A percentile compares a stretch with the other conserved stretches of the same genome.
Evolutionary conservation across 2,329 filamentous ascomycete genomes (phyloP).

Genomic region (Fusarium armeniacum): DNA sequence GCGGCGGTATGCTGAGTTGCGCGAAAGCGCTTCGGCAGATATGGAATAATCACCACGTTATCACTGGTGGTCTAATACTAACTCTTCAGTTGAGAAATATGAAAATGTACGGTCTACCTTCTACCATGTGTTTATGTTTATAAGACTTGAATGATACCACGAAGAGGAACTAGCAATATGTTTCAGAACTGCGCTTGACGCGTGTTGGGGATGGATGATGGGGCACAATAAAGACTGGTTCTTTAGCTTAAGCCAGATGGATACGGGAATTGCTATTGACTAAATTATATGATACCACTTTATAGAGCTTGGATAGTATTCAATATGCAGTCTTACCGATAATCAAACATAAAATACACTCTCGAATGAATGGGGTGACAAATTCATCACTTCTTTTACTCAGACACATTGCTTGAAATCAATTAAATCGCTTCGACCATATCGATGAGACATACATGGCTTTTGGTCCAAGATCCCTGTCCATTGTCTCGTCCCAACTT

Average conservation of each 20-base stretch:
- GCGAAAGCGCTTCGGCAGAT: constrained; percentile 66
- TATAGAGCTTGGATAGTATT: constrained; percentile 21
- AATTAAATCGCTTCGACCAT: constrained; percentile 35
- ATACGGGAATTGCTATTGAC: neutral
- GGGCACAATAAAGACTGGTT: constrained; percentile 33
- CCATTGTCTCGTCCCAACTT: constrained; percentile 11
- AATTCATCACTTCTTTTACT: constrained; percentile 12
- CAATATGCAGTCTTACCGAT: constrained; percentile 8
- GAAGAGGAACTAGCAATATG: constrained; percentile 19
- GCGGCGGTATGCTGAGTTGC: constrained; percentile 65
- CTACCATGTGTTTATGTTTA: constrained; percentile 26
- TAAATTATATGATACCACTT: constrained; percentile 29
- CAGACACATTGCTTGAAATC: constrained; percentile 14
- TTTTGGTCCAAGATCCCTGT: constrained; percentile 7
- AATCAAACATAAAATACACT: constrained; percentile 16
- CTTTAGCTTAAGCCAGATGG: constrained; percentile 21
- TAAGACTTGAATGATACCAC: constrained; percentile 39
- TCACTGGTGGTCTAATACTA: neutral
- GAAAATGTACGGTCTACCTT: constrained; percentile 17
- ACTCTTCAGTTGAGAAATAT: constrained; percentile 9
- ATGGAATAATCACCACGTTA: constrained; percentile 47
- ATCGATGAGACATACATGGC: constrained; percentile 15
- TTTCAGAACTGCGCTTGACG: constrained; percentile 15
- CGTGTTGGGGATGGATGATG: constrained; percentile 10
- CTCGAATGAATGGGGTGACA: constrained; percentile 3